Conservation (phyloP, 768 basidiomycete species). For the Podaxis sp. region DNA sequence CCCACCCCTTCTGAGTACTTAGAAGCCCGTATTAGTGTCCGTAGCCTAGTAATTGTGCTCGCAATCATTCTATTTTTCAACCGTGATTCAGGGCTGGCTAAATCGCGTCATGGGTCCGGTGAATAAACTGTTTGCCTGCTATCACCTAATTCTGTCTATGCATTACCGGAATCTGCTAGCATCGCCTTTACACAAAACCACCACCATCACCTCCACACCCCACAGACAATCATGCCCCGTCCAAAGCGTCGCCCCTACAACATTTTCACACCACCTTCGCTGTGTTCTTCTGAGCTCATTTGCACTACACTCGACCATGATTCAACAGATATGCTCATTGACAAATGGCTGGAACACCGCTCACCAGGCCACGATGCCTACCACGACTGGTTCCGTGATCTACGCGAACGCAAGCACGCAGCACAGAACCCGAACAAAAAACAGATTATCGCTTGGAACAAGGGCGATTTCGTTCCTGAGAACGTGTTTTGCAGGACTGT, state of each 20-base stretch:
- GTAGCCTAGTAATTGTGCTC: neutral
- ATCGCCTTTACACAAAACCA: neutral
- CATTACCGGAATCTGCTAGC: slow-evolving; percentile 1
- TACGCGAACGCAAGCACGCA: slow-evolving; percentile 64
- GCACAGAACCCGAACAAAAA: slow-evolving; percentile 40
- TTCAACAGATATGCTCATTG: slow-evolving; percentile 74
- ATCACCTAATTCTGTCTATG: slow-evolving; percentile 7
- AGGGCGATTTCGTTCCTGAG: slow-evolving; percentile 76
- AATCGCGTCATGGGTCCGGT: slow-evolving; percentile 12
- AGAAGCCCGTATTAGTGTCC: neutral
- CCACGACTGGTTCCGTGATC: slow-evolving; percentile 72
- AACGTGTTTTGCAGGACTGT: slow-evolving; percentile 79
- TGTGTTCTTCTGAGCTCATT: slow-evolving; percentile 76
- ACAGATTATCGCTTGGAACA: slow-evolving; percentile 57
- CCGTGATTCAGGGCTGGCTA: slow-evolving; percentile 13
- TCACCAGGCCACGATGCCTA: slow-evolving; percentile 61
- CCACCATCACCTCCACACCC: slow-evolving; percentile 10
- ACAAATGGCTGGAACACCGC: slow-evolving; percentile 81
- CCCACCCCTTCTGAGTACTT: slow-evolving; percentile 6
- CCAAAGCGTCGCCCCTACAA: slow-evolving; percentile 51
- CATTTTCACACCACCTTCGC: slow-evolving; percentile 59
- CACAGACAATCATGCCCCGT: slow-evolving; percentile 34
- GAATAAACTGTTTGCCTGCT: slow-evolving; percentile 14
- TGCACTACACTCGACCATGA: slow-evolving; percentile 77
- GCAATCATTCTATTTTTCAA: neutral